Base-by-base conservation (phyloP, 192 early-diverging fungal genomes). In the Obelidium mucronatum region DNA sequence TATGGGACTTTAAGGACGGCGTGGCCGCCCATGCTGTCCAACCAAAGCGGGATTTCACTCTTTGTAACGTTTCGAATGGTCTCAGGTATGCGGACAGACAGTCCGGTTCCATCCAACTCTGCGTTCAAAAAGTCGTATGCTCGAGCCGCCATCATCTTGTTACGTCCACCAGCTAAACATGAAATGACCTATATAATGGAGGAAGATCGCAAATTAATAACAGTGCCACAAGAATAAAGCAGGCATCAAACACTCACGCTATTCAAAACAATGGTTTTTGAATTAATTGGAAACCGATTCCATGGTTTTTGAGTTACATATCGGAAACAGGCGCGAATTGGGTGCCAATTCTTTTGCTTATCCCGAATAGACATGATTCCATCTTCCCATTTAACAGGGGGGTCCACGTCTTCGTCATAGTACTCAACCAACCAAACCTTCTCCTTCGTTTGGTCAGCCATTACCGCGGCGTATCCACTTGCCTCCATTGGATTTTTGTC, bases 401-500 rank as follows among this genome's bases (percentile, higher is more conserved):
- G 92, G 67, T 95, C 89, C 3, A 85, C 79, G 75, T 95, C 94
- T 22, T 84, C 73, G 58, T 88, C 83, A 56, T 92, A 87, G 79
- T 80, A 94, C 79, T 93, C 92, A 2, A 86, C 94, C 2, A 93
- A 76, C 91, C 92, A 94, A 31, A 95, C 91, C 8, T 88, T 79
- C 77, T 95, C 94, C 58, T 89, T 86, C 37, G 88, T 88, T 30
- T 88, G 84, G 63, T 95, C 94, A n/a, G 94, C 93, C 75, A 95
- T 79, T 8, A 90, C 91, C 0, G 91, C 85, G 2, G 94, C 94
- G 78, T 95, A 95, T 33, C 93, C 94, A 64, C 85, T 86, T 4
- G 92, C 88, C 73, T 95, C 94, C 94, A 95, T 95, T 73, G 86
- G 79, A 80, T 95, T 95, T 78, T 95, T 95, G 82, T 95, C 94